Percentiles rank a stretch among this genome's conserved stretches.
These are phyloP conservation scores for Gyrodon lividus DNA, from an alignment of 768 basidiomycete genomes.

Conservation along the genomic window DNA sequence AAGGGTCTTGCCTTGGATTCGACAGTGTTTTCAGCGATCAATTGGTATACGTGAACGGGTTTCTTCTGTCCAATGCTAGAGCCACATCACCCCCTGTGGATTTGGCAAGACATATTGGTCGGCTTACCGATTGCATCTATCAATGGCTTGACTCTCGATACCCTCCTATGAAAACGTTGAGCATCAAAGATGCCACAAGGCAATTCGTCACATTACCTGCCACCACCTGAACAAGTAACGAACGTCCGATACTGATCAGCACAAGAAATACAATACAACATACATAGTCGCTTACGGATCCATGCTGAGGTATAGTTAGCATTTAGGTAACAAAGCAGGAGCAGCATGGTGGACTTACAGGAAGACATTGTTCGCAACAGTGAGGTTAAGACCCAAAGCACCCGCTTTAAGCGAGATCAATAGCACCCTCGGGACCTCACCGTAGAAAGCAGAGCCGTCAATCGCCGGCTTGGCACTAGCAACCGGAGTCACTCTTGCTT, in stretches of 20 bases:
- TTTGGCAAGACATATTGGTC: neutral
- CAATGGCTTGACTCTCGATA: constrained; percentile 83
- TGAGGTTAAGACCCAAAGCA: constrained; percentile 83
- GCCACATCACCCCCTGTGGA: constrained; percentile 5
- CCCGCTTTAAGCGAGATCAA: constrained; percentile 86
- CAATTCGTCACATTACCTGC: constrained; percentile 45
- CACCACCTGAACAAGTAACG: constrained; percentile 56
- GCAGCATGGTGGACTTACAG: constrained; percentile 46
- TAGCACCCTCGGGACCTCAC: constrained; percentile 72
- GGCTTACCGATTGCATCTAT: constrained; percentile 66
- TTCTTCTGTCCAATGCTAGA: constrained; percentile 76
- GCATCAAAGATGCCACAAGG: constrained; percentile 4
- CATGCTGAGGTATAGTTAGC: constrained; percentile 50
- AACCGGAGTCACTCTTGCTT: constrained; percentile 25
- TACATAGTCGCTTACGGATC: constrained; percentile 66
- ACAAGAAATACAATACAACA: constrained; percentile 1
- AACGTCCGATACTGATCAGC: constrained; percentile 11
- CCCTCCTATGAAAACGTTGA: constrained; percentile 50
- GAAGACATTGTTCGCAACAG: constrained; percentile 85
- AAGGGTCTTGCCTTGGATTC: constrained; percentile 68
- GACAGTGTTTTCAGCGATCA: constrained; percentile 87
- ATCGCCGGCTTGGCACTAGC: constrained; percentile 13
- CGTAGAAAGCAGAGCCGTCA: constrained; percentile 22
- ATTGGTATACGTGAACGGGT: constrained; percentile 81
- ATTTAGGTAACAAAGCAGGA: neutral